Evolutionary conservation across 1,139 yeast genomes (phyloP).

Genomic region (Yamadazyma dushanensis): DNA sequence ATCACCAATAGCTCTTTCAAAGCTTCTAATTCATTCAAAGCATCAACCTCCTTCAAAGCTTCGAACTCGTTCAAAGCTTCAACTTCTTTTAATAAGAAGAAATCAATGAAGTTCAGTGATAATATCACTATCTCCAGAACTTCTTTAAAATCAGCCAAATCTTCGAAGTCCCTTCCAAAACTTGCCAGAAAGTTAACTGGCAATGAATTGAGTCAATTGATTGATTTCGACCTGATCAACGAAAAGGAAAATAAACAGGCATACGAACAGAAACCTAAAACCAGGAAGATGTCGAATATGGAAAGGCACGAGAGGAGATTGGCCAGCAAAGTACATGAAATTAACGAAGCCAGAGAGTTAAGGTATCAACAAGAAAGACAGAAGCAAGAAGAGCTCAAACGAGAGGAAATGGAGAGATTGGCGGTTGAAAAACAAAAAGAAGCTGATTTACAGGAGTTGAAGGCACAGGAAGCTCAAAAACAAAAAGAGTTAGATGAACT

Average conservation of each 20-base stretch:
- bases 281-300: slow-evolving; percentile 18
- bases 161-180: slow-evolving; percentile 7
- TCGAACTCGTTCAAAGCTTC: slow-evolving; percentile 33
- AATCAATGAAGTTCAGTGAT: slow-evolving; percentile 25
- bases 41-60: slow-evolving; percentile 15
- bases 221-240: slow-evolving; percentile 2
- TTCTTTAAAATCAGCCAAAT: slow-evolving; percentile 20
- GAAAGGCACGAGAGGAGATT: slow-evolving; percentile 28
- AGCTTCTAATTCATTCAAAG: slow-evolving; percentile 24
- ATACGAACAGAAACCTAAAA: slow-evolving; percentile 3
- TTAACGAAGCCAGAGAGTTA: slow-evolving; percentile 31
- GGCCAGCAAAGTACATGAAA: slow-evolving; percentile 30
- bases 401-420: slow-evolving; percentile 4
- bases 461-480: neutral
- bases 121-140: slow-evolving; percentile 23
- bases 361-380: slow-evolving; percentile 19
- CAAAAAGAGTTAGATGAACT: slow-evolving; percentile 1
- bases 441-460: neutral
- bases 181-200: slow-evolving; percentile 29
- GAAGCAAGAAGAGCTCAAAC: slow-evolving; percentile 12
- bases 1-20: slow-evolving; percentile 32
- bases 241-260: slow-evolving; percentile 9
- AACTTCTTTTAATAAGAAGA: slow-evolving; percentile 40
- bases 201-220: slow-evolving; percentile 11
- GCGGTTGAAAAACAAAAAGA: slow-evolving; percentile 8